Conservation (phyloP, 306 rosid genomes). For the Fagus sylvatica region DNA sequence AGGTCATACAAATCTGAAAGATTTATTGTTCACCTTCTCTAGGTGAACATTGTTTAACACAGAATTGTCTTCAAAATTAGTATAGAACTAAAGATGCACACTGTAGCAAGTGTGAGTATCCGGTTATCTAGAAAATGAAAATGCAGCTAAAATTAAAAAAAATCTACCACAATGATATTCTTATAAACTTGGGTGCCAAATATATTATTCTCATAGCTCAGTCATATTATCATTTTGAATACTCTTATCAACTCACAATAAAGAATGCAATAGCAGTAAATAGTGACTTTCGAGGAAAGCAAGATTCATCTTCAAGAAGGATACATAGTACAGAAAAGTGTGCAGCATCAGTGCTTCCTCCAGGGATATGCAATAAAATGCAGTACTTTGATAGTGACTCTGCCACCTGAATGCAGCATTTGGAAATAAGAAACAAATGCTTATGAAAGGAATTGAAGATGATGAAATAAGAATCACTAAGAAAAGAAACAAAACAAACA, state of each 20-base stretch:
- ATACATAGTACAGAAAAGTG: slow-evolving; percentile 60
- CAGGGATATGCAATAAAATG: slow-evolving; percentile 45
- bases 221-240: neutral
- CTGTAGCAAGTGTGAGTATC: neutral
- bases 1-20: neutral
- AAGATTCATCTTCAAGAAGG: slow-evolving; percentile 21
- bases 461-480: neutral
- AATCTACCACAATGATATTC: neutral
- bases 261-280: neutral
- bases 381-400: slow-evolving; percentile 52
- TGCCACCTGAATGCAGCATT: slow-evolving; percentile 38
- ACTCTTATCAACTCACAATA: neutral
- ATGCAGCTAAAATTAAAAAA: neutral
- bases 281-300: neutral
- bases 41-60: neutral
- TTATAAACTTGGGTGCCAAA: neutral
- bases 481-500: slow-evolving; percentile 16
- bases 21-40: neutral
- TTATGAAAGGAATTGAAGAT: neutral
- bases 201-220: neutral
- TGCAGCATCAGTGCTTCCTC: slow-evolving; percentile 47
- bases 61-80: neutral
- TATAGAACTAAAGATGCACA: neutral
- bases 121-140: neutral
- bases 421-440: neutral